A percentile compares a stretch with the other conserved stretches of the same genome.
Conservation (phyloP, 108 stramenopile genomes). For the Nitzschia sp. region DNA sequence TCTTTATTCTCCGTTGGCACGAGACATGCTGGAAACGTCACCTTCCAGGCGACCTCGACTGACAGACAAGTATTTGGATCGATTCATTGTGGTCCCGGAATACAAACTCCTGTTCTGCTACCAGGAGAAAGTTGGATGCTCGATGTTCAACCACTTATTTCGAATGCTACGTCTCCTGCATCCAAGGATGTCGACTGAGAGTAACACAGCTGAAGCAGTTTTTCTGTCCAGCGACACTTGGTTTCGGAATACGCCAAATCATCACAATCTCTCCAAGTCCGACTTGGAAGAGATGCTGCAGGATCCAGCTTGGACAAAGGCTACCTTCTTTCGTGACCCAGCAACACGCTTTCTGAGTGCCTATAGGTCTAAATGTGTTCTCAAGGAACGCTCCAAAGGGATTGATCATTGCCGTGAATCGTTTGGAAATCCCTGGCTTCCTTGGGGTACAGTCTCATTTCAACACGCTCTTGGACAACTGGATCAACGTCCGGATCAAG, state of each 20-base stretch:
- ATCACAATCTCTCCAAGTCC: not conserved
- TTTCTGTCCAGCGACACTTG: not conserved
- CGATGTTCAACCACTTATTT: conserved; percentile 1
- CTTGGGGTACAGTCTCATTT: not conserved
- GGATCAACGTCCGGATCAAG: not conserved
- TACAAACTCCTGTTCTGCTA: not conserved
- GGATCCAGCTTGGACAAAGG: conserved; percentile 41
- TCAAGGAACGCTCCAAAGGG: not conserved
- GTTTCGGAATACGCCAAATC: not conserved
- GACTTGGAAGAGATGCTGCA: conserved; percentile 28
- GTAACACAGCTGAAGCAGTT: not conserved
- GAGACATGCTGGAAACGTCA: not conserved
- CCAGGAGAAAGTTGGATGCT: not conserved
- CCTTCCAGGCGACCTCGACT: not conserved
- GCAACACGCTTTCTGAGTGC: conserved; percentile 43
- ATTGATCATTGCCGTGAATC: not conserved
- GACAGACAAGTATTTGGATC: not conserved
- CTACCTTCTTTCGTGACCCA: conserved; percentile 55
- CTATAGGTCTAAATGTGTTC: conserved; percentile 13
- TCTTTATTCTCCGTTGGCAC: not conserved
- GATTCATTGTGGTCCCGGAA: not conserved
- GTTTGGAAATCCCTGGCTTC: not conserved
- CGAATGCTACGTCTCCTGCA: not conserved
- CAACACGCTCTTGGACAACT: not conserved
- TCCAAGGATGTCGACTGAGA: not conserved